Evolutionary conservation across 306 rosid genomes (phyloP), one percentile per base, ranked within the genome.

Genomic region (Gastrolobium villosum): DNA sequence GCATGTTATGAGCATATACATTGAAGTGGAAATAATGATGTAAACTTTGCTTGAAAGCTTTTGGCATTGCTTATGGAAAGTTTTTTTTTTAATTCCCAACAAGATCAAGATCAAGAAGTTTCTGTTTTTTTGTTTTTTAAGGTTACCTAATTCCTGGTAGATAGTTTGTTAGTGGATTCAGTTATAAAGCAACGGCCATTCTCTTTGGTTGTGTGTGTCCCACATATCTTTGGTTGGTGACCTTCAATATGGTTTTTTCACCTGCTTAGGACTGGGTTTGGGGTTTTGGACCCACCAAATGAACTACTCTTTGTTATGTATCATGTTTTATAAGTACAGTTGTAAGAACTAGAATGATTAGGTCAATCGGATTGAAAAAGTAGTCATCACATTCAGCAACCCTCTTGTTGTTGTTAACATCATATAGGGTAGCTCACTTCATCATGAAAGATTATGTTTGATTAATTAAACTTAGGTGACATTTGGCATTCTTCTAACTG

Each of bases 11-110:
- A 44, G 7, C 62, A 57, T 39, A 39, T 36, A 7, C 6, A 76
- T 20, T 20, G 61, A 30, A 4, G 44, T 28, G 60, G 32, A 35
- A 41, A 28, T 53, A 80, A 89, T 89, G 55, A 89, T 80, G 81
- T 32, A 81, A 83, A n/a, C 93, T 87, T 89, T 66, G 84, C 90
- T 87, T 89, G 26, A 68, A 89, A 89, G 93, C 20, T 75, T 84
- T 59, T 7, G 49, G 61, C 72, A 62, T 52, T 65, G 67, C 39
- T 52, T 44, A 32, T 45, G 15, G 65, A 26, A 52, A 20, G 26
- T 20, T 20, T 20, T 15, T 76, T 56, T 64, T 63, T 6, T 1
- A 26, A 26, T 35, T 40, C 10, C 60, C 75, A 44, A 63, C 61
- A 53, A 43, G 56, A 62, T 62, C 52, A 34, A 52, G 56, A 59